Conservation (phyloP, 208 protist species). For the Trypanosoma lewisi region DNA sequence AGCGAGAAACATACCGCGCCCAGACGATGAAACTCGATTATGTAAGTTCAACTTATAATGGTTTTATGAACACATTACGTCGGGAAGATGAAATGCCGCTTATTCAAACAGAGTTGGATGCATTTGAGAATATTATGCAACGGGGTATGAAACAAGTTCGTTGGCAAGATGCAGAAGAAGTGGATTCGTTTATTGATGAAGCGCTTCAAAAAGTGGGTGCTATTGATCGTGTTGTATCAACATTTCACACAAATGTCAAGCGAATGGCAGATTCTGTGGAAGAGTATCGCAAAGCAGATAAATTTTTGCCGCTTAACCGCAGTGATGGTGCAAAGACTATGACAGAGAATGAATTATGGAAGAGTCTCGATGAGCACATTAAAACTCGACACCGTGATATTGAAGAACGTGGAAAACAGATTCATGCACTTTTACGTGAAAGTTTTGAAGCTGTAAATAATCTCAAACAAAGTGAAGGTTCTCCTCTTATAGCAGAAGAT, state of each 20-base stretch:
- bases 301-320: constrained; percentile 83
- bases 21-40: constrained; percentile 93
- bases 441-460: constrained; percentile 84
- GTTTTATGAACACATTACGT: constrained; percentile 85
- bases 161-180: constrained; percentile 88
- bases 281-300: constrained; percentile 75
- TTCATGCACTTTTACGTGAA: constrained; percentile 73
- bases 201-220: constrained; percentile 80
- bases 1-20: constrained; percentile 88
- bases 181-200: constrained; percentile 90
- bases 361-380: constrained; percentile 78
- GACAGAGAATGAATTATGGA: constrained; percentile 84
- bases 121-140: constrained; percentile 82
- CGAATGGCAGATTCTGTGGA: constrained; percentile 77
- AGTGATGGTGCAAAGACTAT: constrained; percentile 87
- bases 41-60: constrained; percentile 93
- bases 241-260: constrained; percentile 89
- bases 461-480: constrained; percentile 58
- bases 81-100: constrained; percentile 91
- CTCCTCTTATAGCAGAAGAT: constrained; percentile 26
- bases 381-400: constrained; percentile 49
- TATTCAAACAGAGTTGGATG: constrained; percentile 82
- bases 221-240: constrained; percentile 82
- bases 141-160: constrained; percentile 72
- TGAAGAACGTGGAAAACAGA: constrained; percentile 61